Conservation (phyloP, 2,329 filamentous ascomycete species). For the Gremmenia infestans region DNA sequence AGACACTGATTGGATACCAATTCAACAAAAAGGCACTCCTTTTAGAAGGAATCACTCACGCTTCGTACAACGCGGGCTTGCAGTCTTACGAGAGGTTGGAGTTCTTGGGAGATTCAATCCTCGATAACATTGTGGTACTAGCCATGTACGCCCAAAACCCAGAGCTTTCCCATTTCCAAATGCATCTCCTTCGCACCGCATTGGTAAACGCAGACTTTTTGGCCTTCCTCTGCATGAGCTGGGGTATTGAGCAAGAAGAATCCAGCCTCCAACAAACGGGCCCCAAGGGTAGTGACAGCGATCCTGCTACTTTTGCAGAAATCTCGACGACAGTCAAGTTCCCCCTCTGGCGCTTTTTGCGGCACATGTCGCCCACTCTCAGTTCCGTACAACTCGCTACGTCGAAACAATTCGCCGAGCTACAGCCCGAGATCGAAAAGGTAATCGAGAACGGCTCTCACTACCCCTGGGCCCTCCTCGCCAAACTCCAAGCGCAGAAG, state of each 20-base stretch:
- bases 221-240: conserved; percentile 67
- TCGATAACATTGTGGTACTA: conserved; percentile 70
- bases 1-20: conserved; percentile 63
- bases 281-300: not conserved
- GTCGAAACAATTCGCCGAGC: conserved; percentile 23
- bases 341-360: conserved; percentile 64
- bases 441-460: conserved; percentile 44
- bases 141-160: conserved; percentile 45
- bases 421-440: conserved; percentile 44
- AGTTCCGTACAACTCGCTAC: conserved; percentile 37
- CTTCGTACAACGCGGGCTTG: conserved; percentile 48
- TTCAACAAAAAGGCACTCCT: conserved; percentile 67
- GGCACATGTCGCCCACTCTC: conserved; percentile 49
- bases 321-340: conserved; percentile 10
- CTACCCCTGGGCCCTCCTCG: conserved; percentile 76
- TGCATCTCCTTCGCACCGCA: conserved; percentile 72
- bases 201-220: conserved; percentile 78
- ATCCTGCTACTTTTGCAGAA: conserved; percentile 13
- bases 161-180: conserved; percentile 48
- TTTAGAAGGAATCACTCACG: conserved; percentile 75
- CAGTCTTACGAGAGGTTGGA: conserved; percentile 69
- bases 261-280: conserved; percentile 8
- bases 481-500: conserved; percentile 63
- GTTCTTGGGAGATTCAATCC: conserved; percentile 79
- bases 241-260: conserved; percentile 34